Evolutionary conservation across 2,329 filamentous ascomycete species (phyloP).

Genomic region (Trichoderma sp.): DNA sequence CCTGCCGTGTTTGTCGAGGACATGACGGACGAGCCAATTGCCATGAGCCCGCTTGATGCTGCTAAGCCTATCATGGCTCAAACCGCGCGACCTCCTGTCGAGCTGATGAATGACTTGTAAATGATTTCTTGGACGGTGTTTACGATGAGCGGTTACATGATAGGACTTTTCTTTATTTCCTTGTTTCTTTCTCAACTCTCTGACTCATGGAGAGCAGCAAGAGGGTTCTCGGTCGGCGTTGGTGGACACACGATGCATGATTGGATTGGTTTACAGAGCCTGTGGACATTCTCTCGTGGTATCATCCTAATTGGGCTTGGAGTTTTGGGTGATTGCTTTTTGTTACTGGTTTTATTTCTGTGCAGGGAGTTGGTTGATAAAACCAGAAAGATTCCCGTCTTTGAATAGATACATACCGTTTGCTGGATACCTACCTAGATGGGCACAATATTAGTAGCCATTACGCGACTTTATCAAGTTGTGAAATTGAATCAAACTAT

Average conservation of each 20-base stretch:
- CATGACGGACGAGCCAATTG: conserved; percentile 59
- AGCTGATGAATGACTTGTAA: conserved; percentile 57
- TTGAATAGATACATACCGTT: background rate
- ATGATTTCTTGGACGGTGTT: background rate
- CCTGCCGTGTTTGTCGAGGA: conserved; percentile 69
- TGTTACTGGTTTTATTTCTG: background rate
- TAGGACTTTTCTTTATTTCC: background rate
- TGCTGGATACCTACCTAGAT: background rate
- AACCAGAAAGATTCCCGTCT: background rate
- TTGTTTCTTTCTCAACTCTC: background rate
- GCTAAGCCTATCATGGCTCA: conserved; percentile 57
- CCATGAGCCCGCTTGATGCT: conserved; percentile 46
- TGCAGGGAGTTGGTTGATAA: conserved; percentile 5
- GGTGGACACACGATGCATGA: background rate
- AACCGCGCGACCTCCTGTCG: conserved; percentile 64
- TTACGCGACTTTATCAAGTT: background rate
- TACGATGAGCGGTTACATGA: background rate
- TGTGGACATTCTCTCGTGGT: background rate
- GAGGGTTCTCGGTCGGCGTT: conserved; percentile 1
- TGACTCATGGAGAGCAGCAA: background rate
- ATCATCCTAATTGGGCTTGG: conserved; percentile 1
- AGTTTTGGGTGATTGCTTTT: background rate
- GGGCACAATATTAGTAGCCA: background rate
- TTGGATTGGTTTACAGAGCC: background rate
- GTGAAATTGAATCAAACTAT: background rate